Evolutionary conservation across 2,329 filamentous ascomycete genomes (phyloP), one percentile per base, ranked within the genome.

Genomic region (Ceratocystis variospora): DNA sequence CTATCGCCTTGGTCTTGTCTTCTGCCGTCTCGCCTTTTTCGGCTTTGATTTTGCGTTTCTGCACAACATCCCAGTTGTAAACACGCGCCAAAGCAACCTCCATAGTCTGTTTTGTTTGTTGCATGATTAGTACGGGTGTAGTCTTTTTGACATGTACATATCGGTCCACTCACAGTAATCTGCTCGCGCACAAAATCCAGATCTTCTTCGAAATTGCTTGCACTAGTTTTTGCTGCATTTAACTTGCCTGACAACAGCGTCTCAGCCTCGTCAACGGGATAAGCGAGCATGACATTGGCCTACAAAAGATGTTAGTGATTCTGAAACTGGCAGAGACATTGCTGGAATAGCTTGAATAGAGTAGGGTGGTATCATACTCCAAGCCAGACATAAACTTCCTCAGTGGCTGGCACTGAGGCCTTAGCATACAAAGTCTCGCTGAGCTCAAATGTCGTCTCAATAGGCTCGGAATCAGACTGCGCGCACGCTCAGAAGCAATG

Each of bases 41-140:
- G 2, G 77, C 80, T 75, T 91, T 94, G 68, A 96, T 91, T 79
- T 96, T 96, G 71, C 94, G 82, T 77, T 95, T 90, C 79, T 96
- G 89, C 55, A 93, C 90, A 3, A 99, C 91, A 73, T 99, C 94
- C 93, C 94, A 97, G 76, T 99, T 99, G 77, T 99, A 97, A n/a
- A 99, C 92, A 70, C 94, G 83, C 25, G 94, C 94, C 50, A 93
- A 91, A 3, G 94, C 94, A 44, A 99, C 94, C 76, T 99, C 94
- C 80, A 99, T 87, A 0, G 92, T 96, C 90, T 95, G 70, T 46
- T 10, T 28, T 22, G 22, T 19, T 53, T 53, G 19, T 53, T 12
- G 48, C 15, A 15, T 10, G 48, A 8, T 48, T 53, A 25, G 19
- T 53, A 22, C 4, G 19, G 15, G 19, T 12, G 48, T 3, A 25